Base-by-base conservation (phyloP, 2,329 filamentous ascomycete species). In the Clarireedia hainanense region DNA sequence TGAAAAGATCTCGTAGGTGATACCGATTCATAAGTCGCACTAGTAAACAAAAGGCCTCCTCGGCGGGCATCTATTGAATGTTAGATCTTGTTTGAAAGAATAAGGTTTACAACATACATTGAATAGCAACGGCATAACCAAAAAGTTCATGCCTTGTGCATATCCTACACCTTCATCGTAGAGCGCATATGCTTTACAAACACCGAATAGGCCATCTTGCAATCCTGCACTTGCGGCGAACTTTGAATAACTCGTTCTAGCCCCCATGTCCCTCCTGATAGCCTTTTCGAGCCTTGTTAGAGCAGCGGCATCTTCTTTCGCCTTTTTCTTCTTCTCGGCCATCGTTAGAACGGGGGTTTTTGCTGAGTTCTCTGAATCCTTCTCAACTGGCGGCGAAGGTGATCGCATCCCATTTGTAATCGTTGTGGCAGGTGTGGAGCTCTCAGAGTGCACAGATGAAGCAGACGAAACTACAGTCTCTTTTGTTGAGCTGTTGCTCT, bases 61-160 rank as follows among this genome's bases (percentile, higher is more conserved):
- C 91, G 72, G 97, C 92, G 2, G 91, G 88, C 91, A 97, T 96
- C 84, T 89, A 67, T 47, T 57, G 3, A 24, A 10, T 47, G 59
- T 71, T 58, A 70, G 40, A 46, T 59, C 65, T 45, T 61, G 2
- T 20, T 43, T 15, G 12, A 1, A 17, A 23, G 2, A 20, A 15
- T 55, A 26, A 20, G 24, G 9, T 27, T 43, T 51, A 43, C 15
- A 49, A 70, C 84, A 77, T 74, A 88, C 85, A 70, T 96, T 97
- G 74, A 99, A 96, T 1, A 99, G 76, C 17, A 99, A 72, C 24
- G 95, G 94, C 91, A 97, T 97, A 49, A 91, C 88, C 58, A 99
- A 83, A 67, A 99, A 99, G 69, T 97, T 99, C 88, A 99, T 96
- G 68, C 94, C 94, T 71, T 99, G 94, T 0, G 95, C 92, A 71